phyloP scores from a whole-genome alignment of 495 filamentous ascomycete genomes.

The Acidomyces sp. region DNA sequence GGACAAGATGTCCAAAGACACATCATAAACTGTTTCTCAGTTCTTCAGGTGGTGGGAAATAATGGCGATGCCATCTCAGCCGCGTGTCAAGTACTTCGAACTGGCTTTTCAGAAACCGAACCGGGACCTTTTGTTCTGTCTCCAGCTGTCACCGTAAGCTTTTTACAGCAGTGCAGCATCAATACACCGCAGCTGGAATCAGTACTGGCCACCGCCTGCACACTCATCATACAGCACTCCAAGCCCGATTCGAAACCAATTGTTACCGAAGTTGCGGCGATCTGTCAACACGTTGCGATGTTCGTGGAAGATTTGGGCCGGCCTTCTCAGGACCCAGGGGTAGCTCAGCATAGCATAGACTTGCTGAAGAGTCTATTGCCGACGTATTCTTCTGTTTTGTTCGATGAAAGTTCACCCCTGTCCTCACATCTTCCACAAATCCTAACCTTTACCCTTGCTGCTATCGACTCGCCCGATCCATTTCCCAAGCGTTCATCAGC shows the following conservation, averaged over 20 bases:
- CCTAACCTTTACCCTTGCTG: conserved; percentile 62
- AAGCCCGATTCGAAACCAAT: conserved; percentile 34
- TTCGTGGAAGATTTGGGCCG: conserved; percentile 39
- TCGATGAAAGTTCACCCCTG: conserved; percentile 33
- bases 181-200: conserved; percentile 56
- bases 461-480: conserved; percentile 58
- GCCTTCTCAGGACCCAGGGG: conserved; percentile 54
- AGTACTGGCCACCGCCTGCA: conserved; percentile 65
- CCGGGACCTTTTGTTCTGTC: conserved; percentile 70
- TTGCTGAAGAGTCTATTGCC: conserved; percentile 54
- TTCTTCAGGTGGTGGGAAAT: conserved; percentile 42
- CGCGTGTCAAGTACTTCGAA: conserved; percentile 42
- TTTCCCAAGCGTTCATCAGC: conserved; percentile 69
- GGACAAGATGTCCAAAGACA: conserved; percentile 43
- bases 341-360: conserved; percentile 63
- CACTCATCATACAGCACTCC: conserved; percentile 56
- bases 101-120: conserved; percentile 48
- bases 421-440: conserved; percentile 27
- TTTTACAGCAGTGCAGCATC: conserved; percentile 49
- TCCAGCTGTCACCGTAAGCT: conserved; percentile 53
- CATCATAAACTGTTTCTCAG: conserved; percentile 40
- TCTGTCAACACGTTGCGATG: conserved; percentile 52
- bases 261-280: conserved; percentile 34
- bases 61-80: conserved; percentile 77
- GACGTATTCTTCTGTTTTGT: conserved; percentile 47